These are phyloP conservation scores for Decorospora gaudefroyi DNA, from an alignment of 2,329 filamentous ascomycete genomes.

Conservation along the genomic window DNA sequence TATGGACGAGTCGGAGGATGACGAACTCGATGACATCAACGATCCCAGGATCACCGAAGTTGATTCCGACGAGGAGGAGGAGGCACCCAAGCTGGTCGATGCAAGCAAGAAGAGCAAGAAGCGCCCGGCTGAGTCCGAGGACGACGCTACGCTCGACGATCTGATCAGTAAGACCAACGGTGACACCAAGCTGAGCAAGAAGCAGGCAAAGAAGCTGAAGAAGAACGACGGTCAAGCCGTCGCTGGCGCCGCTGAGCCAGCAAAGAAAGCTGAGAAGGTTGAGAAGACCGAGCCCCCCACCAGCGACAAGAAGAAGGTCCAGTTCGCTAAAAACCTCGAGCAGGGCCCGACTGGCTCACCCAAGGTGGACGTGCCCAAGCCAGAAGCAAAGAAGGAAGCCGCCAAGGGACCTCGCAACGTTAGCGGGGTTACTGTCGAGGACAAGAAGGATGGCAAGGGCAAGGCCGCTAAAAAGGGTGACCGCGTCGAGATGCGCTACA, in stretches of 20 bases:
- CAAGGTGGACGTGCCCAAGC: constrained; percentile 51
- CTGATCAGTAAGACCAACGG: constrained; percentile 76
- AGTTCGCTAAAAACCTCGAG: constrained; percentile 98
- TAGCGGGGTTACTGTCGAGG: constrained; percentile 88
- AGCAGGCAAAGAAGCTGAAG: constrained; percentile 97
- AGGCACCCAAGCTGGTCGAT: constrained; percentile 60
- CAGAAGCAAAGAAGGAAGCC: constrained; percentile 56
- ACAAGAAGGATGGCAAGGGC: constrained; percentile 89
- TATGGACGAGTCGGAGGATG: constrained; percentile 55
- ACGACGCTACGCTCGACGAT: constrained; percentile 70
- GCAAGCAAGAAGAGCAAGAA: constrained; percentile 73
- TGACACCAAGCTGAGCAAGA: constrained; percentile 85
- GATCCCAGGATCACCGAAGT: constrained; percentile 84
- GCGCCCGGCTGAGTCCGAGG: constrained; percentile 75
- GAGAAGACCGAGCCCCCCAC: constrained; percentile 53
- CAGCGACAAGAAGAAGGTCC: constrained; percentile 82
- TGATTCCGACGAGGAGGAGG: constrained; percentile 75
- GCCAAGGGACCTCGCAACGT: constrained; percentile 71
- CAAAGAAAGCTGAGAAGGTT: constrained; percentile 57
- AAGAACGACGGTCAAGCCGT: constrained; percentile 95
- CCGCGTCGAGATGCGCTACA: constrained; percentile 92
- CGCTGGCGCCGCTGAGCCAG: constrained; percentile 56
- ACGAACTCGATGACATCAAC: constrained; percentile 63
- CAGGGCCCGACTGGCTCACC: constrained; percentile 76
- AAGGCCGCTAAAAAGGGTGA: constrained; percentile 87